These are phyloP conservation scores for Neurospora sp. DNA, from an alignment of 495 filamentous ascomycete species.

Conservation along the genomic window DNA sequence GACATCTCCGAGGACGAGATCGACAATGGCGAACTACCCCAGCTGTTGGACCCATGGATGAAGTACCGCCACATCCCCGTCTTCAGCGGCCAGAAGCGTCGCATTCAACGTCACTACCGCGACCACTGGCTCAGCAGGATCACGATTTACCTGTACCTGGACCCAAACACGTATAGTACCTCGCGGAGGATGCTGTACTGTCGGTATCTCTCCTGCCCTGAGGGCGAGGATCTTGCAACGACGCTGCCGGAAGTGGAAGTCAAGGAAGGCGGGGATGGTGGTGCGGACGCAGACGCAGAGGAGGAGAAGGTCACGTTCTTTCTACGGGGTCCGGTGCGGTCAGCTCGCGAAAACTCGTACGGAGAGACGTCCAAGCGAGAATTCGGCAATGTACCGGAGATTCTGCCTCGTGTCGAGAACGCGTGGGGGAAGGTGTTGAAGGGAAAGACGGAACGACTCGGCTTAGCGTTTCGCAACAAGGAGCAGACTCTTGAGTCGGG, in stretches of 20 bases:
- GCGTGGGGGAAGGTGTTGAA: background rate
- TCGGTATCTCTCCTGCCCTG: background rate
- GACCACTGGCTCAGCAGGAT: background rate
- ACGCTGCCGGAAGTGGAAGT: background rate
- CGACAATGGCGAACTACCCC: background rate
- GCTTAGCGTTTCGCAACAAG: background rate
- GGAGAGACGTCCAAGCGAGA: background rate
- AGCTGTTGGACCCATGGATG: background rate
- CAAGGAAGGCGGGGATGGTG: background rate
- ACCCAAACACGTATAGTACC: background rate
- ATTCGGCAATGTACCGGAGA: background rate
- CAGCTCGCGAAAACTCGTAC: background rate
- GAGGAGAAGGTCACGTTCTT: background rate
- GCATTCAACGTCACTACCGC: background rate
- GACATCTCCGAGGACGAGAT: background rate
- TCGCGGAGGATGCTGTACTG: background rate
- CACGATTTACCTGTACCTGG: background rate
- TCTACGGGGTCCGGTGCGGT: background rate
- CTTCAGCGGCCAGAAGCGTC: background rate
- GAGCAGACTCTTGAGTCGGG: background rate
- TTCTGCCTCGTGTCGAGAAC: background rate
- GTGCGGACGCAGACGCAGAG: background rate
- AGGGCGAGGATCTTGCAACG: background rate
- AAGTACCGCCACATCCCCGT: background rate
- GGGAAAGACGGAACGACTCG: background rate